Conservation (phyloP, 2,329 filamentous ascomycete genomes). For the Paecilomyces fulvus region DNA sequence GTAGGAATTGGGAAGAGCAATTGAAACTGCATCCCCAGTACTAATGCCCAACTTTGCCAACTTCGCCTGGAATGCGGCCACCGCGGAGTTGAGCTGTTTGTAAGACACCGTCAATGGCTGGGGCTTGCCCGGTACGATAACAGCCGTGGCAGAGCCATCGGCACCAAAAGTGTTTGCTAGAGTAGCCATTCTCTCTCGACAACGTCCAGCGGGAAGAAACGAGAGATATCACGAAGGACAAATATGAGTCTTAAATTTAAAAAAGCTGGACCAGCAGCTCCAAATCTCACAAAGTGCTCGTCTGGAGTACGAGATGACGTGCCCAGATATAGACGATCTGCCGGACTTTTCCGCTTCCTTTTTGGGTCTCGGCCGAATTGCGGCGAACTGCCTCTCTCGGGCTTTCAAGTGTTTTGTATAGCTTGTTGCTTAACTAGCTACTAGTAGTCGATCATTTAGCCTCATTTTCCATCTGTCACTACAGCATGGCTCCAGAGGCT, state of each 20-base stretch:
- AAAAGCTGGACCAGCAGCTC: neutral
- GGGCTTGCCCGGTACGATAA: slow-evolving; percentile 64
- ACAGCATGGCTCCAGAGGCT: slow-evolving; percentile 23
- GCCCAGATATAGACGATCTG: slow-evolving; percentile 3
- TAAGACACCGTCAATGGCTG: slow-evolving; percentile 60
- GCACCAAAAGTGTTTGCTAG: slow-evolving; percentile 50
- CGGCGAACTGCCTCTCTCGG: neutral
- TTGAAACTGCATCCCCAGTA: slow-evolving; percentile 64
- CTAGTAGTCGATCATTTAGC: neutral
- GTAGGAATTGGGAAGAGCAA: slow-evolving; percentile 75
- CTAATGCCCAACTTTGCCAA: slow-evolving; percentile 67
- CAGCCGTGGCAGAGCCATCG: slow-evolving; percentile 47
- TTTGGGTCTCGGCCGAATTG: slow-evolving; percentile 5
- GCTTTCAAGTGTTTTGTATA: neutral
- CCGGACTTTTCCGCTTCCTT: slow-evolving; percentile 8
- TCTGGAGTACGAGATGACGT: slow-evolving; percentile 1
- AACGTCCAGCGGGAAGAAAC: neutral
- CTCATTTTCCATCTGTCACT: neutral
- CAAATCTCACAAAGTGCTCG: no score
- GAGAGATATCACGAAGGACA: neutral
- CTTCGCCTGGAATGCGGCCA: slow-evolving; percentile 65
- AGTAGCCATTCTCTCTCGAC: slow-evolving; percentile 41
- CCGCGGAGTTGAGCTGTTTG: slow-evolving; percentile 56
- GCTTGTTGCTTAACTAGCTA: neutral
- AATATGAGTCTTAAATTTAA: neutral